These are phyloP conservation scores for Saturnispora bothae DNA, from an alignment of 805 yeast species.

Conservation along the genomic window DNA sequence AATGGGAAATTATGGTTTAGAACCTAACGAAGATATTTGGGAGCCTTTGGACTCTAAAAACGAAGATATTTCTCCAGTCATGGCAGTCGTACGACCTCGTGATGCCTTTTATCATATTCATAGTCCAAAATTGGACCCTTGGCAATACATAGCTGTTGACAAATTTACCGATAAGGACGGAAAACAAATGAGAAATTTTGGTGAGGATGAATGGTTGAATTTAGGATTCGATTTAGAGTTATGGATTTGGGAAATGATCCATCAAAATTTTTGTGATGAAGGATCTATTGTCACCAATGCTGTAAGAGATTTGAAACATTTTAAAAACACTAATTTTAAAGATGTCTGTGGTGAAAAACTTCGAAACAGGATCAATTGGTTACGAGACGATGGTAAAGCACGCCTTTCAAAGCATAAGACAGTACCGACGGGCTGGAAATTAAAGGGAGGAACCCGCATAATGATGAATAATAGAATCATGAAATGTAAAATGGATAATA, in stretches of 20 bases:
- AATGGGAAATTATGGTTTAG: slow-evolving; percentile 7
- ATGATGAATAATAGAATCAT: not conserved
- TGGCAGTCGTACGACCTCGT: slow-evolving; percentile 12
- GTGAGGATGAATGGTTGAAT: slow-evolving; percentile 15
- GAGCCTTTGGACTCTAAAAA: slow-evolving; percentile 2
- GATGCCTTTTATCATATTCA: slow-evolving; percentile 35
- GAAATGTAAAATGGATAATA: slow-evolving; percentile 1
- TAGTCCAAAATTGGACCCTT: slow-evolving; percentile 41
- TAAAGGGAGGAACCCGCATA: slow-evolving; percentile 7
- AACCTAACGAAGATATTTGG: slow-evolving; percentile 7
- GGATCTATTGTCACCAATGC: slow-evolving; percentile 1
- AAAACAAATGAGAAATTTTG: slow-evolving; percentile 19
- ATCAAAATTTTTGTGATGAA: slow-evolving; percentile 17
- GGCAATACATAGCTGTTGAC: slow-evolving; percentile 22
- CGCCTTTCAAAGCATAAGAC: not conserved
- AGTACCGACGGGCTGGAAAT: slow-evolving; percentile 9
- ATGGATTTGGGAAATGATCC: slow-evolving; percentile 17
- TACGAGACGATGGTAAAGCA: slow-evolving; percentile 15
- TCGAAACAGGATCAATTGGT: slow-evolving; percentile 19
- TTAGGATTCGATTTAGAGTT: slow-evolving; percentile 20
- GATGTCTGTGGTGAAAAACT: slow-evolving; percentile 16
- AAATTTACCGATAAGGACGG: slow-evolving; percentile 14
- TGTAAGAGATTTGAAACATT: slow-evolving; percentile 14
- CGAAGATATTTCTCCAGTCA: not conserved
- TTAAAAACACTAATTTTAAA: slow-evolving; percentile 14